phyloP scores from a whole-genome alignment of 2,329 filamentous ascomycete species.

The Hymenoscyphus salicellus region DNA sequence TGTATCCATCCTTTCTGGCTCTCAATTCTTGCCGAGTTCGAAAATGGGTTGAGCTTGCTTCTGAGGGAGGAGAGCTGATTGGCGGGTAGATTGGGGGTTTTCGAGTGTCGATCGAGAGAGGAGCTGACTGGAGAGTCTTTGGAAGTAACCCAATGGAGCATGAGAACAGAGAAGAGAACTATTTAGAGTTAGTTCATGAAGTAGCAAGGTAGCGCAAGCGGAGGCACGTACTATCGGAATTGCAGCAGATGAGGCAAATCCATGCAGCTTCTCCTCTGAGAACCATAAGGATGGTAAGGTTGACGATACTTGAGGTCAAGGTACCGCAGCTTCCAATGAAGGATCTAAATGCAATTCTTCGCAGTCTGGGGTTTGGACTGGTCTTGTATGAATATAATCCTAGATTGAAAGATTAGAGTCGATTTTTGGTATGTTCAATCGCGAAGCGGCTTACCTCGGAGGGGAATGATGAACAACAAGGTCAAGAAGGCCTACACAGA shows the following conservation, averaged over 20 bases:
- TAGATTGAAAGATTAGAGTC: slow-evolving; percentile 26
- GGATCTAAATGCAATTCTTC: slow-evolving; percentile 54
- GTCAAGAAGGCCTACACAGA: not conserved
- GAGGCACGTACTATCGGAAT: slow-evolving; percentile 46
- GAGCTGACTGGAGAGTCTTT: slow-evolving; percentile 31
- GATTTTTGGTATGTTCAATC: not conserved
- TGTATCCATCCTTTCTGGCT: not conserved
- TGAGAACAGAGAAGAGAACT: slow-evolving; percentile 56
- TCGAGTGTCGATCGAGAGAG: not conserved
- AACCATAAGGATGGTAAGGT: slow-evolving; percentile 56
- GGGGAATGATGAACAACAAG: slow-evolving; percentile 23
- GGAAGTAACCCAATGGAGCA: slow-evolving; percentile 57
- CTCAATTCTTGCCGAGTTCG: not conserved
- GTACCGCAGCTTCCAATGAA: slow-evolving; percentile 39
- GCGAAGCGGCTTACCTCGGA: slow-evolving; percentile 12
- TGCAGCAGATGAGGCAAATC: slow-evolving; percentile 64
- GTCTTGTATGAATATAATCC: slow-evolving; percentile 54
- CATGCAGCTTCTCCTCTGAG: slow-evolving; percentile 60
- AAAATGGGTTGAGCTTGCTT: not conserved
- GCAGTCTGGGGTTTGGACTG: slow-evolving; percentile 44
- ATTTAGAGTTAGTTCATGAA: slow-evolving; percentile 22
- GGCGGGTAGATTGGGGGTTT: not conserved
- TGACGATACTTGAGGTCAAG: slow-evolving; percentile 40
- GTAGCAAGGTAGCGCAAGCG: not conserved
- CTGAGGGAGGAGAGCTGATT: not conserved